Percentiles rank a stretch among this genome's conserved stretches.
Evolutionary conservation across 2,329 filamentous ascomycete species (phyloP).

Genomic region (Dothideomycetes sp.): DNA sequence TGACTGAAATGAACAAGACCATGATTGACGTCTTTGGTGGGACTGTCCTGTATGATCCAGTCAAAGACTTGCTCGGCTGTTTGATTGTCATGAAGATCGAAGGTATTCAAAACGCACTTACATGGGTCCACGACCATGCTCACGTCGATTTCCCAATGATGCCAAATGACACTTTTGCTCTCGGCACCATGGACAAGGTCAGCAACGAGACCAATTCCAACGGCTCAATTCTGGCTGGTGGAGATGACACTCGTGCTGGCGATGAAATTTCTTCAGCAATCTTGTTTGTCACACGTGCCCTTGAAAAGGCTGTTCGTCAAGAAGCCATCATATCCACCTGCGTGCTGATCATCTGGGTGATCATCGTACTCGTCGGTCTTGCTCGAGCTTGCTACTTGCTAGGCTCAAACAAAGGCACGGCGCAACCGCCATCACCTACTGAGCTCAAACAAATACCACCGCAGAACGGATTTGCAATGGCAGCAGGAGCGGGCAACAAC

Average conservation of each 20-base stretch:
- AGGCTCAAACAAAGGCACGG: conserved; percentile 36
- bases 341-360: conserved; percentile 66
- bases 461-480: conserved; percentile 10
- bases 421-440: conserved; percentile 17
- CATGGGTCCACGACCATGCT: conserved; percentile 84
- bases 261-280: conserved; percentile 78
- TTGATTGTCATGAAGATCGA: conserved; percentile 82
- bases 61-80: conserved; percentile 73
- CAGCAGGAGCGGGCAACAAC: conserved; percentile 5
- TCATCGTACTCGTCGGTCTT: conserved; percentile 67
- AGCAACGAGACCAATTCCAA: conserved; percentile 42
- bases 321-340: conserved; percentile 72
- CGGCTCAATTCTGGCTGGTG: conserved; percentile 64
- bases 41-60: conserved; percentile 69
- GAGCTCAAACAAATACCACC: conserved; percentile 10
- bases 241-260: conserved; percentile 58
- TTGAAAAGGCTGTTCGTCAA: conserved; percentile 59
- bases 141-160: conserved; percentile 73
- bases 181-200: conserved; percentile 57
- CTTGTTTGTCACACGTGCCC: conserved; percentile 55
- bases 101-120: conserved; percentile 76
- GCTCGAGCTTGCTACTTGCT: conserved; percentile 56
- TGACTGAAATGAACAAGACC: conserved; percentile 63
- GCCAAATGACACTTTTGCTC: conserved; percentile 70
- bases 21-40: conserved; percentile 72